Base-by-base conservation (phyloP, 129 eudicot genomes). In the Ambrosia trifida region DNA sequence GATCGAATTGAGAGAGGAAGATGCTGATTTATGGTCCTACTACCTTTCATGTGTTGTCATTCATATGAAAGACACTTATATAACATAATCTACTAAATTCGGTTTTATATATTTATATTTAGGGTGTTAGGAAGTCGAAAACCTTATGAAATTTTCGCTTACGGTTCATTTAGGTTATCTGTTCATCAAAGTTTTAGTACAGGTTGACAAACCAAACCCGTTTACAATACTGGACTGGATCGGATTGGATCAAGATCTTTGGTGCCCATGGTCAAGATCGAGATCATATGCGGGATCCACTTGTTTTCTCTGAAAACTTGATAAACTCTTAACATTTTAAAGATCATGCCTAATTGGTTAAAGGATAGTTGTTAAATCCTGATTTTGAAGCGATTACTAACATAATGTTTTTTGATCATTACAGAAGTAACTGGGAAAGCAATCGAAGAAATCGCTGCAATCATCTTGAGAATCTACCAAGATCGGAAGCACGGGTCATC, bases 391-490 rank as follows among this genome's bases (percentile, higher is more conserved):
- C 1, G 19, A 46, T 13, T 70, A 11, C 60, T 60, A 35, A 68
- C 50, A 3, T 45, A 3, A 1, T 16, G 2, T 9, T 45, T 41
- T 0, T 31, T 77, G 30, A 13, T 66, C 18, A n/a, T 63, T 53
- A 66, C 87, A 88, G 95, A 88, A 85, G 91, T 88, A 51, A 85
- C 96, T 1, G 88, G 91, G 32, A 88, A 76, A 81, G 96, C 96
- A 66, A 81, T 88, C 4, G 96, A 88, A 77, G 96, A 88, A 81
- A 83, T 83, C 2, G 91, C 96, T 9, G 96, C 85, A n/a, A 65
- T 85, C 54, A 70, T 88, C 30, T 72, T 88, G 78, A 83, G 87
- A 72, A 77, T 88, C 28, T 88, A 83, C 78, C 96, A 85, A 59
- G 96, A 88, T 75, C 41, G 83, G 24, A 85, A 81, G 58, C 84